Evolutionary conservation across 2,329 filamentous ascomycete genomes (phyloP), one percentile per base, ranked within the genome.

Genomic region (Beauveria pseudobassiana): DNA sequence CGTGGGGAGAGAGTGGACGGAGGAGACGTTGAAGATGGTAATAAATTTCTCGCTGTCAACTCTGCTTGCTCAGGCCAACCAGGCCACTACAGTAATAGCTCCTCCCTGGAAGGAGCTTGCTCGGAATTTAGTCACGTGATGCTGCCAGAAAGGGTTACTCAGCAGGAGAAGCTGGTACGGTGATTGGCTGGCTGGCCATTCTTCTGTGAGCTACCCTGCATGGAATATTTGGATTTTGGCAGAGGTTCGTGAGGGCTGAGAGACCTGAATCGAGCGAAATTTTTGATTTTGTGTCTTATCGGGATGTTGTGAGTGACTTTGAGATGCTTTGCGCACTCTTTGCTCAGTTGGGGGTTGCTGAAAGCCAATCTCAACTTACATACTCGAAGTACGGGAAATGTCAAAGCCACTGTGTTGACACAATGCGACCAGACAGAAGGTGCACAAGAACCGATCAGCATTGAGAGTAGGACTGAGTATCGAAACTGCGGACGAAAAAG

Each of bases 21-120:
- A 16, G 54, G 28, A 28, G 42, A 38, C 43, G 46, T 63, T 22
- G 34, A 58, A 61, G 64, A 54, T 43, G 61, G 74, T 73, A 74
- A 76, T 78, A 78, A 78, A 77, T 78, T 78, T 78, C 76, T 78
- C 76, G 75, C 71, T 69, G 34, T 38, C 12, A 38, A 38, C 34
- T 38, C 34, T 38, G 48, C 28, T 49, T 45, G 45, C 30, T 51
- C 30, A 55, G 53, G 57, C 40, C 58, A 53, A 43, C 49, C 28
- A 53, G 49, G 58, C 40, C 49, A 18, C 40, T 10, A 51, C 16
- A 52, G 56, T 38, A 28, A 7, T 24, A 43, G 46, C 46, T n/a
- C 22, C 9, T 18, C 14, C 16, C 7, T 18, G 14, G 24, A 38
- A 22, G 49, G 38, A 48, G 3, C 28, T 40, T 20, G 50, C 20